Evolutionary conservation across 805 yeast species (phyloP).

Genomic region (Pichia membranifaciens): DNA sequence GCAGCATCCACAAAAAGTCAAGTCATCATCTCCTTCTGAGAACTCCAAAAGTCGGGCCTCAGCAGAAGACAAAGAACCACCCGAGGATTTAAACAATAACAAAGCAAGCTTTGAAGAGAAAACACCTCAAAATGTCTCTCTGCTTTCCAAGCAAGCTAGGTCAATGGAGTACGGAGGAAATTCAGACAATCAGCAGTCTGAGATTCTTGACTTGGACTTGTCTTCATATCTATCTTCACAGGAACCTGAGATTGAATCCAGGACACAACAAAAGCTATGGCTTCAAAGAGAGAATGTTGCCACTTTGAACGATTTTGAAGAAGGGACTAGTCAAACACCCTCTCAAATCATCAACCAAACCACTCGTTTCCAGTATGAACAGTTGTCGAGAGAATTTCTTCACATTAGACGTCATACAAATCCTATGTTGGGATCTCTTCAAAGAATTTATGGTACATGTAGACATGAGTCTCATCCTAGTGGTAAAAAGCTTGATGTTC

Average conservation of each 20-base stretch:
- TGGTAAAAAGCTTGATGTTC: not conserved
- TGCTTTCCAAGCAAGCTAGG: conserved; percentile 9
- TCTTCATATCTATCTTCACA: conserved; percentile 31
- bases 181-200: not conserved
- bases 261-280: conserved; percentile 85
- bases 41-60: not conserved
- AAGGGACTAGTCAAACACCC: conserved; percentile 21
- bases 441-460: conserved; percentile 12
- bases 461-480: not conserved
- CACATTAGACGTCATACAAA: conserved; percentile 64
- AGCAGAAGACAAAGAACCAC: not conserved
- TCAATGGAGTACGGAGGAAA: not conserved
- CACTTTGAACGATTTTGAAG: conserved; percentile 51
- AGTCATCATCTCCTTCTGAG: too few species aligned
- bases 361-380: conserved; percentile 70
- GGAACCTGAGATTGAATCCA: conserved; percentile 43
- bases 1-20: not conserved
- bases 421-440: conserved; percentile 59
- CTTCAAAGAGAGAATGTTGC: conserved; percentile 61
- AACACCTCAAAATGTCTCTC: not conserved
- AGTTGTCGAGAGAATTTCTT: conserved; percentile 66
- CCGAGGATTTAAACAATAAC: not conserved
- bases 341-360: conserved; percentile 31
- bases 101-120: not conserved
- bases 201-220: conserved; percentile 13